Conservation (phyloP, 2,329 filamentous ascomycete species). For the Lasiodiplodia citricola region DNA sequence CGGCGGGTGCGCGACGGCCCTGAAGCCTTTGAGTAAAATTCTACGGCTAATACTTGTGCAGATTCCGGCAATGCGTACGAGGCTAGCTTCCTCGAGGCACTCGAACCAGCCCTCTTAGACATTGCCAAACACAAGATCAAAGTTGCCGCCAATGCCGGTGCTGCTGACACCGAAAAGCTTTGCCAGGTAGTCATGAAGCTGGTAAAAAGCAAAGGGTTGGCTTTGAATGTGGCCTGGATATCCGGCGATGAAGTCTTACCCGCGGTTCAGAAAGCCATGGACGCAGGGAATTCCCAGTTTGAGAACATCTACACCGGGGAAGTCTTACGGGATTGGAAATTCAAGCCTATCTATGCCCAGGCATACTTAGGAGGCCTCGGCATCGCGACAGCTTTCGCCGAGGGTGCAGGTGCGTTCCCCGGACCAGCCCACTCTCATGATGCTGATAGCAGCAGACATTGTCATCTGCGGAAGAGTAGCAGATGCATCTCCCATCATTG, state of each 20-base stretch:
- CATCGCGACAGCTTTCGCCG: slow-evolving; percentile 47
- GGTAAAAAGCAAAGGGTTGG: slow-evolving; percentile 33
- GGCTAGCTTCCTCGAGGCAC: slow-evolving; percentile 58
- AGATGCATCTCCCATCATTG: slow-evolving; percentile 52
- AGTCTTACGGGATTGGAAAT: slow-evolving; percentile 42
- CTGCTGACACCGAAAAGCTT: slow-evolving; percentile 38
- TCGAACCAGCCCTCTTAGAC: slow-evolving; percentile 46
- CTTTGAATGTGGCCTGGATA: slow-evolving; percentile 45
- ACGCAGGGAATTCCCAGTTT: slow-evolving; percentile 43
- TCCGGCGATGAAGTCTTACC: slow-evolving; percentile 51
- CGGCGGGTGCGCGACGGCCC: slow-evolving; percentile 31
- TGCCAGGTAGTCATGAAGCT: slow-evolving; percentile 35
- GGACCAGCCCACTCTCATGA: not conserved
- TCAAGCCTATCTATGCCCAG: slow-evolving; percentile 43
- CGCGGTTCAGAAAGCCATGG: slow-evolving; percentile 41
- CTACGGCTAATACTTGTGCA: slow-evolving; percentile 16
- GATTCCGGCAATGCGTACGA: slow-evolving; percentile 53
- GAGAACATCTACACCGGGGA: slow-evolving; percentile 48
- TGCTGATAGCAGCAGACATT: slow-evolving; percentile 39
- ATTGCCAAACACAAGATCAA: slow-evolving; percentile 41
- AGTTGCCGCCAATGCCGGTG: slow-evolving; percentile 43
- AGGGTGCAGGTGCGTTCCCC: slow-evolving; percentile 41
- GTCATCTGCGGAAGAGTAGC: slow-evolving; percentile 52
- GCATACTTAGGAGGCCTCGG: slow-evolving; percentile 52
- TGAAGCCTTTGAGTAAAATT: no score